phyloP scores from a whole-genome alignment of 1,284 basidiomycete genomes.

The Malassezia obtusa region DNA sequence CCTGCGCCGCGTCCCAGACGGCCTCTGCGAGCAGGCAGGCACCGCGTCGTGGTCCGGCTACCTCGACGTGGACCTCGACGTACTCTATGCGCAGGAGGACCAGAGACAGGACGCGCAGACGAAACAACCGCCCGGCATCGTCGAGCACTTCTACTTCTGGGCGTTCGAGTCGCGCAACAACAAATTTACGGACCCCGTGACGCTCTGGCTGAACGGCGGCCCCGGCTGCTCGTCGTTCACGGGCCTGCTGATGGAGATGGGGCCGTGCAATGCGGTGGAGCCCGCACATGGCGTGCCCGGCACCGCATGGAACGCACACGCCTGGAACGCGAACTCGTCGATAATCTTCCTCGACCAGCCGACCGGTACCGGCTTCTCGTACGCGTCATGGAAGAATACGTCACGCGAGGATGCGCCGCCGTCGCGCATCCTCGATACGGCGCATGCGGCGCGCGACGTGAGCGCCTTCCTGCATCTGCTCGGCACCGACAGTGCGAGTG shows the following conservation, averaged over 20 bases:
- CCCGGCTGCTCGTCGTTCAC: slow-evolving; percentile 42
- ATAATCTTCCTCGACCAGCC: slow-evolving; percentile 46
- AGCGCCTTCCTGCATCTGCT: slow-evolving; percentile 44
- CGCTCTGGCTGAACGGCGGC: slow-evolving; percentile 45
- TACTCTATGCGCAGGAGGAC: slow-evolving; percentile 23
- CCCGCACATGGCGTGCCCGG: slow-evolving; percentile 23
- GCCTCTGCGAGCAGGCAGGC: slow-evolving; percentile 32
- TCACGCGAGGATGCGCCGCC: slow-evolving; percentile 29
- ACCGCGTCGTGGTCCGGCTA: slow-evolving; percentile 39
- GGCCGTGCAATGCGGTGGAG: slow-evolving; percentile 39
- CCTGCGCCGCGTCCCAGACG: slow-evolving; percentile 24
- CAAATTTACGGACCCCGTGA: slow-evolving; percentile 34
- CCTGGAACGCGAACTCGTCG: slow-evolving; percentile 42
- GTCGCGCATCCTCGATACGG: slow-evolving; percentile 27
- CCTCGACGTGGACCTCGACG: slow-evolving; percentile 44
- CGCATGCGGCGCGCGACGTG: slow-evolving; percentile 36
- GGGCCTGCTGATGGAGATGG: slow-evolving; percentile 43
- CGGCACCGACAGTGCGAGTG: slow-evolving; percentile 26
- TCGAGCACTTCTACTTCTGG: slow-evolving; percentile 48
- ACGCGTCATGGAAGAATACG: slow-evolving; percentile 42
- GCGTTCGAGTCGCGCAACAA: slow-evolving; percentile 42
- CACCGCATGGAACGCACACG: slow-evolving; percentile 33
- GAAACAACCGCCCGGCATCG: slow-evolving; percentile 19
- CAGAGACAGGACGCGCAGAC: not conserved
- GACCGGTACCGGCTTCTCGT: slow-evolving; percentile 41